These are phyloP conservation scores for Xylariaceae sp. DNA, from an alignment of 2,329 filamentous ascomycete species.

Conservation along the genomic window DNA sequence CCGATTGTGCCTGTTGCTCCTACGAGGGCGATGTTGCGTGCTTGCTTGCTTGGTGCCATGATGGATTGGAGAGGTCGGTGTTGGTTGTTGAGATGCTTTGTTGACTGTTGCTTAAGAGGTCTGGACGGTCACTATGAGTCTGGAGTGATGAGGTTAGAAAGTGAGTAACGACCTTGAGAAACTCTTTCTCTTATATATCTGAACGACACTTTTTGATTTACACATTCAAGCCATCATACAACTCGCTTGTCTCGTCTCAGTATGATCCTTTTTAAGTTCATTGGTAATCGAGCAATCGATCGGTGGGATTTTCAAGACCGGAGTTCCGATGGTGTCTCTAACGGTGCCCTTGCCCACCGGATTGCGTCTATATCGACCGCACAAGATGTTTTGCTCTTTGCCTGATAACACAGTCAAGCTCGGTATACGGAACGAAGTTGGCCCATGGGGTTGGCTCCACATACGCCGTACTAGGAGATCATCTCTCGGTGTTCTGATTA, in stretches of 20 bases:
- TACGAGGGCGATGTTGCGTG: slow-evolving; percentile 19
- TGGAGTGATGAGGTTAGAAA: background rate
- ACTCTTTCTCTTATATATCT: background rate
- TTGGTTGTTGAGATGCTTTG: background rate
- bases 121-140: background rate
- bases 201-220: background rate
- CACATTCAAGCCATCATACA: background rate
- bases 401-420: background rate
- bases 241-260: background rate
- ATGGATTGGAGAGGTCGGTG: background rate
- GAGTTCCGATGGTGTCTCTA: background rate
- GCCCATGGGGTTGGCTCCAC: background rate
- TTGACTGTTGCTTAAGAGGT: background rate
- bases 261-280: background rate
- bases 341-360: no score
- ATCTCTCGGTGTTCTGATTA: background rate
- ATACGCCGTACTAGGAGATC: background rate
- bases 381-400: background rate
- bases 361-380: background rate
- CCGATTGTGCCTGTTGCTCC: slow-evolving; percentile 30
- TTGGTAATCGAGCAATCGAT: background rate
- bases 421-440: background rate
- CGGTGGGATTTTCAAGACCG: background rate
- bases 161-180: background rate
- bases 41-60: slow-evolving; percentile 17